A percentile compares a stretch with the other conserved stretches of the same genome.
phyloP scores from a whole-genome alignment of 306 rosid species.

The Casuarina equisetifolia region DNA sequence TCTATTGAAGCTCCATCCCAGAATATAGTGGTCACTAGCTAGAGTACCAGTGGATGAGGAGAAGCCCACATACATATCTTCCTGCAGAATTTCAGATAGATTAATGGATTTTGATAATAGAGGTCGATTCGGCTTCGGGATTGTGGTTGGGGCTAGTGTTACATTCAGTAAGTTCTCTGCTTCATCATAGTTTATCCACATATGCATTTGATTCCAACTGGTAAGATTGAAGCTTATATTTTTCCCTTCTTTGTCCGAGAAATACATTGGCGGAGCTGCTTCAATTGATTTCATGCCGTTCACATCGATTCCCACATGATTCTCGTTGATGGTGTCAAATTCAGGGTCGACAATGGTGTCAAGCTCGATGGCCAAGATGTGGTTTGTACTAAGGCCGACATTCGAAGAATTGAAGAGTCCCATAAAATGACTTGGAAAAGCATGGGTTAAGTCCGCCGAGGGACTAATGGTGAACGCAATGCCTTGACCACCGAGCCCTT shows the following conservation, averaged over 20 bases:
- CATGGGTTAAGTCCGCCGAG: constrained; percentile 9
- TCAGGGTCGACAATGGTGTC: background rate
- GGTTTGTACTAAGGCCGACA: constrained; percentile 10
- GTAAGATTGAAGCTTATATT: constrained; percentile 13
- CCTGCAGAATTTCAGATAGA: constrained; percentile 7
- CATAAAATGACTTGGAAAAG: background rate
- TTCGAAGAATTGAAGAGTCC: background rate
- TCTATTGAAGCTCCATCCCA: constrained; percentile 40
- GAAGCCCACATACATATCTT: constrained; percentile 38
- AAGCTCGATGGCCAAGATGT: constrained; percentile 39
- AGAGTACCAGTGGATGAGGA: constrained; percentile 30
- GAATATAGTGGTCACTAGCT: constrained; percentile 18
- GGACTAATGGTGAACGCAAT: constrained; percentile 37
- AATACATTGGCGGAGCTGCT: constrained; percentile 15
- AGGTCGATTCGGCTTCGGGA: constrained; percentile 25
- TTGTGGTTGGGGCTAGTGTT: constrained; percentile 23
- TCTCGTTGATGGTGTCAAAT: background rate
- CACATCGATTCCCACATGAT: constrained; percentile 42
- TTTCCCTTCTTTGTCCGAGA: background rate
- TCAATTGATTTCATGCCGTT: constrained; percentile 19
- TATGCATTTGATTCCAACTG: constrained; percentile 29
- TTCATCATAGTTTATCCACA: constrained; percentile 4
- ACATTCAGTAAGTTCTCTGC: constrained; percentile 8
- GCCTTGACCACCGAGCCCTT: constrained; percentile 26
- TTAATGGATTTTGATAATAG: constrained; percentile 15